These are phyloP conservation scores for Sphaceloma murrayae DNA, from an alignment of 2,329 filamentous ascomycete species.

Conservation along the genomic window DNA sequence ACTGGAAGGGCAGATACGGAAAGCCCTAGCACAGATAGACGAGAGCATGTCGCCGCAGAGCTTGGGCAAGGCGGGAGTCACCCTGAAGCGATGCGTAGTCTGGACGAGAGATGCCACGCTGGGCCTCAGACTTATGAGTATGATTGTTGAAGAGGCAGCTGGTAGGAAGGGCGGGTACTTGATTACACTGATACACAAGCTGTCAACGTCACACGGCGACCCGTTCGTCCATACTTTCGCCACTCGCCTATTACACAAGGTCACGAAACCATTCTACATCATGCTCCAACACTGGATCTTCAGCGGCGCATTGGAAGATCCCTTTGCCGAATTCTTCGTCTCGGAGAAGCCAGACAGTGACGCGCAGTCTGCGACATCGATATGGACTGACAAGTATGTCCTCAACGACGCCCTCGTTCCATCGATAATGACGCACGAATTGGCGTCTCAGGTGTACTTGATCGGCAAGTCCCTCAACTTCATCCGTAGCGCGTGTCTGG, in stretches of 20 bases:
- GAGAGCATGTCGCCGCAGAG: constrained; percentile 54
- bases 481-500: constrained; percentile 88
- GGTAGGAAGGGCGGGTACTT: constrained; percentile 81
- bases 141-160: constrained; percentile 86
- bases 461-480: constrained; percentile 98
- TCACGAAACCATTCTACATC: constrained; percentile 92
- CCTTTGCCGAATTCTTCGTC: constrained; percentile 92
- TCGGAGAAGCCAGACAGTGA: constrained; percentile 60
- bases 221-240: constrained; percentile 91
- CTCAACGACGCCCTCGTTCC: constrained; percentile 79
- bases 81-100: constrained; percentile 86
- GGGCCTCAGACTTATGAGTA: constrained; percentile 82
- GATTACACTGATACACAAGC: constrained; percentile 85
- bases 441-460: constrained; percentile 91
- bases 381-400: constrained; percentile 97
- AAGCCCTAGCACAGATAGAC: constrained; percentile 66
- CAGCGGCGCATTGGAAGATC: constrained; percentile 93
- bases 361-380: constrained; percentile 62
- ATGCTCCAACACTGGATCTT: constrained; percentile 97
- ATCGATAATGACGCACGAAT: constrained; percentile 84
- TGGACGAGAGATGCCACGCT: constrained; percentile 98
- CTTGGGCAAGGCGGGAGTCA: constrained; percentile 80
- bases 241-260: constrained; percentile 72
- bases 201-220: constrained; percentile 88
- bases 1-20: constrained; percentile 80